A percentile compares a stretch with the other conserved stretches of the same genome.
Conservation (phyloP, 495 filamentous ascomycete genomes). For the Daldinia concentrica region DNA sequence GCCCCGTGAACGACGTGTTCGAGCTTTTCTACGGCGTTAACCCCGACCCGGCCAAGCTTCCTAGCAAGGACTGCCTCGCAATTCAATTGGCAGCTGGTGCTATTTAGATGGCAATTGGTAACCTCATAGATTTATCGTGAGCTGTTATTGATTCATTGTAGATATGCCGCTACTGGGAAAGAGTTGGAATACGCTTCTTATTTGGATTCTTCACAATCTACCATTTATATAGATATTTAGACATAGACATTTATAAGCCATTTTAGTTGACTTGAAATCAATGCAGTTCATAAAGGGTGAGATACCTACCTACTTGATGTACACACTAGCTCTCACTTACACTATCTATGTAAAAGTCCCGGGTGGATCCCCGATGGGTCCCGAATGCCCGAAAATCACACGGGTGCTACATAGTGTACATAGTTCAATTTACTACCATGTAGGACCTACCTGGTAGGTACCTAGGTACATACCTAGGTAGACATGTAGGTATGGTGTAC, state of each 20-base stretch:
- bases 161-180: not conserved
- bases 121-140: not conserved
- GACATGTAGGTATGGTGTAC: too few relatives aligned
- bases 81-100: constrained; percentile 9
- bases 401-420: not conserved
- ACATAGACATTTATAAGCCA: too few relatives aligned
- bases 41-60: constrained; percentile 24
- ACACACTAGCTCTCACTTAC: not conserved
- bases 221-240: not conserved
- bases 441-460: too few relatives aligned
- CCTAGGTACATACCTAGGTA: too few relatives aligned
- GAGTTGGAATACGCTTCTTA: not conserved
- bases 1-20: not conserved
- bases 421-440: not conserved
- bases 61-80: constrained; percentile 15
- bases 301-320: too few relatives aligned
- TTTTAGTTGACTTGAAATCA: not conserved
- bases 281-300: not conserved
- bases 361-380: not conserved
- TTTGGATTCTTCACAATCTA: not conserved
- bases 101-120: not conserved
- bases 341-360: not conserved
- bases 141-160: not conserved
- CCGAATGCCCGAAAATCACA: not conserved
- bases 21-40: constrained; percentile 19